phyloP scores from a whole-genome alignment of 768 basidiomycete genomes.

The Goffeauzyma gilvescens region DNA sequence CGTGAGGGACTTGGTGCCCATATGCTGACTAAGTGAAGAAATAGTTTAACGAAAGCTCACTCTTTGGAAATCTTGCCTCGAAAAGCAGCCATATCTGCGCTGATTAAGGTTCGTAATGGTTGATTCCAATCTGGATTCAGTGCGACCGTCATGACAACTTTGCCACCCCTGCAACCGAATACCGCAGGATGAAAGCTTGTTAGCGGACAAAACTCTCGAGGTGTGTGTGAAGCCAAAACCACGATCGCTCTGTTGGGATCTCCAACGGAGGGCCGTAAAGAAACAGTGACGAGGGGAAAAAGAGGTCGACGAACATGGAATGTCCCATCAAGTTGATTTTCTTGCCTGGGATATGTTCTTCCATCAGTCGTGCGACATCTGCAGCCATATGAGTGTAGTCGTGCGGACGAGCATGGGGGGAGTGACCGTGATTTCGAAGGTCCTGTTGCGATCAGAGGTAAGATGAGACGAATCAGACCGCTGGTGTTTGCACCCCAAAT shows the following conservation, averaged over 20 bases:
- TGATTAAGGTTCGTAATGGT: constrained; percentile 34
- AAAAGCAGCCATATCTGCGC: constrained; percentile 66
- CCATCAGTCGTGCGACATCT: constrained; percentile 54
- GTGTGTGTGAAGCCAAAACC: too few relatives aligned
- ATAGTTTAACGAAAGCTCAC: constrained; percentile 9
- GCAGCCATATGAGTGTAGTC: constrained; percentile 59
- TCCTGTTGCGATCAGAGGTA: constrained; percentile 47
- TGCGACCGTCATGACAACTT: constrained; percentile 32
- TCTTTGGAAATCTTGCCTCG: constrained; percentile 42
- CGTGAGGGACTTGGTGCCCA: too few relatives aligned
- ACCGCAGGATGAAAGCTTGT: not conserved
- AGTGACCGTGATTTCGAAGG: constrained; percentile 72
- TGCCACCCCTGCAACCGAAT: constrained; percentile 57
- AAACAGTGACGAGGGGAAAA: not conserved
- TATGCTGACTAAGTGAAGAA: not conserved
- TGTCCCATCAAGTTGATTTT: constrained; percentile 65
- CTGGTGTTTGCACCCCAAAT: too few relatives aligned
- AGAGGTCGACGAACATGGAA: constrained; percentile 49
- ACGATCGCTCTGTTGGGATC: too few relatives aligned
- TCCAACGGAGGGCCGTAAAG: too few relatives aligned
- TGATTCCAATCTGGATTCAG: constrained; percentile 24
- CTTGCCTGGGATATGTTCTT: constrained; percentile 34
- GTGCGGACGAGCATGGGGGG: constrained; percentile 55
- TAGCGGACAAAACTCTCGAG: not conserved
- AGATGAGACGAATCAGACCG: too few relatives aligned